Evolutionary conservation across 768 basidiomycete genomes (phyloP).

Genomic region (Mycena galericulata): DNA sequence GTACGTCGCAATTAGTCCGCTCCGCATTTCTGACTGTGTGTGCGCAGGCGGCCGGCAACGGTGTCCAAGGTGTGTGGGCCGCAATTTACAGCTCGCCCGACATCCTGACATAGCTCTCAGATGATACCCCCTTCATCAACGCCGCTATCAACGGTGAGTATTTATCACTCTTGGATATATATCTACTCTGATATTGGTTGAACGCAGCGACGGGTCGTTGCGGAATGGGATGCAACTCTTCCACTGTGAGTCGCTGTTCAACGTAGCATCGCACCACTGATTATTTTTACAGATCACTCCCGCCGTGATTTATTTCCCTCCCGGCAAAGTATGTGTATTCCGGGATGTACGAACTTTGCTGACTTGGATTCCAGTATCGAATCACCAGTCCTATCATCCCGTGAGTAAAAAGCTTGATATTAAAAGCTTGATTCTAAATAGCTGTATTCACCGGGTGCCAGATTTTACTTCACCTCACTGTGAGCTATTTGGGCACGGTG

Average conservation of each 20-base stretch:
- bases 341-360: not conserved
- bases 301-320: conserved; percentile 21
- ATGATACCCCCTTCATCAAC: conserved; percentile 26
- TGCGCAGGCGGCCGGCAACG: too few species aligned
- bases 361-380: not conserved
- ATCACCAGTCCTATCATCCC: conserved; percentile 16
- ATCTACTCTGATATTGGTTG: not conserved
- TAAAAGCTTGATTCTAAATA: not conserved
- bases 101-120: not conserved
- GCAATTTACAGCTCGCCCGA: too few species aligned
- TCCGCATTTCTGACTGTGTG: too few species aligned
- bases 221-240: conserved; percentile 18
- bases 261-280: not conserved
- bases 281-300: conserved; percentile 15
- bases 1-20: not conserved
- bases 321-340: conserved; percentile 9
- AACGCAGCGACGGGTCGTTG: conserved; percentile 3
- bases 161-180: not conserved
- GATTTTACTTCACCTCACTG: conserved; percentile 23
- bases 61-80: too few species aligned
- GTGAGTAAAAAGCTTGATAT: not conserved
- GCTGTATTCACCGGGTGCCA: not conserved
- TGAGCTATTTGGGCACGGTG: not conserved
- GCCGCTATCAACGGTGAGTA: conserved; percentile 16
- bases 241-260: not conserved